phyloP scores from a whole-genome alignment of 2,329 filamentous ascomycete species.

The Scedosporium minutisporum region DNA sequence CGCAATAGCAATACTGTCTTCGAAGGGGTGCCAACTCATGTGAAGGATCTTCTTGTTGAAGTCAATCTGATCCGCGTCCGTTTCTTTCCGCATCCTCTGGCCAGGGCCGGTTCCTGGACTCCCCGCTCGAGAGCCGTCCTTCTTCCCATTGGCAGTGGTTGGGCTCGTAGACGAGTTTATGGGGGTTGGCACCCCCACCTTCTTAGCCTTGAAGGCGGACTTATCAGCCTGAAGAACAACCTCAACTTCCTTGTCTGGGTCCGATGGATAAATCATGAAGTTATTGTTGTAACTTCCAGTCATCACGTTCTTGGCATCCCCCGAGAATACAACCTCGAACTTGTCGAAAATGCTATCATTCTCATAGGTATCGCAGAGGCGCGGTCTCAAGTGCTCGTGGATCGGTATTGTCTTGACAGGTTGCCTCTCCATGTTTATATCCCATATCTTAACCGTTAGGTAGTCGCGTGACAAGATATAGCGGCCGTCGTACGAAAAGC shows the following conservation, averaged over 20 bases:
- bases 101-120: slow-evolving; percentile 73
- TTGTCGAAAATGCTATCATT: slow-evolving; percentile 99
- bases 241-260: slow-evolving; percentile 91
- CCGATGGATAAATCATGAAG: slow-evolving; percentile 99
- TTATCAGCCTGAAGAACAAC: slow-evolving; percentile 97
- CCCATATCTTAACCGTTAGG: slow-evolving; percentile 98
- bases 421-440: slow-evolving; percentile 97
- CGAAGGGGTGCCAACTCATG: slow-evolving; percentile 99
- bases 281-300: slow-evolving; percentile 99
- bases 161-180: slow-evolving; percentile 78
- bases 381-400: slow-evolving; percentile 88
- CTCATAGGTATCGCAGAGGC: slow-evolving; percentile 95
- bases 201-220: slow-evolving; percentile 99
- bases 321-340: slow-evolving; percentile 98
- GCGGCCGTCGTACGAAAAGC: slow-evolving; percentile 90
- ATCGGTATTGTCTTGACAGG: slow-evolving; percentile 98
- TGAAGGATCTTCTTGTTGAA: slow-evolving; percentile 99
- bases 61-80: slow-evolving; percentile 97
- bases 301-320: slow-evolving; percentile 98
- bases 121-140: slow-evolving; percentile 75
- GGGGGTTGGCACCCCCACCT: slow-evolving; percentile 93
- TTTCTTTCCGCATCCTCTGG: slow-evolving; percentile 96
- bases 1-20: slow-evolving; percentile 98
- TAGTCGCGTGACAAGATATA: slow-evolving; percentile 98
- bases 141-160: slow-evolving; percentile 67